These are phyloP conservation scores for Penicillium longicatenatum DNA, from an alignment of 495 filamentous ascomycete genomes.

Conservation along the genomic window DNA sequence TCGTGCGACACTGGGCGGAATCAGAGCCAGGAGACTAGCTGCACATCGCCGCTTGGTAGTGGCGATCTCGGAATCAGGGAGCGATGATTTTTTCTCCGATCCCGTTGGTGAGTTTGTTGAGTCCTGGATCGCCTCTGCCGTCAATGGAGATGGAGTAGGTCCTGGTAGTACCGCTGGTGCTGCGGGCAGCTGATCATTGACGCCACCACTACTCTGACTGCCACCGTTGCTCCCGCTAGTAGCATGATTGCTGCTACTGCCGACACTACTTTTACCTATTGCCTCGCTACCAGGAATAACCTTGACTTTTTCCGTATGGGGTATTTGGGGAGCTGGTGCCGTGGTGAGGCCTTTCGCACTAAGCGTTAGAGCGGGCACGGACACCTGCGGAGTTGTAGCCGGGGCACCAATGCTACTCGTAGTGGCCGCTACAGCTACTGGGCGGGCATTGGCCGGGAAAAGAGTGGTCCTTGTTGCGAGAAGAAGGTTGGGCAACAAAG, in stretches of 20 bases:
- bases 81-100: conserved; percentile 19
- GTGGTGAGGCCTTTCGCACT: conserved; percentile 17
- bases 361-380: conserved; percentile 30
- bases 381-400: conserved; percentile 31
- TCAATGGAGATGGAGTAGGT: not conserved
- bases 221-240: not conserved
- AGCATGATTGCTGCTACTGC: conserved; percentile 19
- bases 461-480: conserved; percentile 68
- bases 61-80: conserved; percentile 42
- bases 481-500: conserved; percentile 72
- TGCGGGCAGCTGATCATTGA: conserved; percentile 12
- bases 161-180: conserved; percentile 2
- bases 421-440: conserved; percentile 24
- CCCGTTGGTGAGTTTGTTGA: conserved; percentile 12
- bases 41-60: conserved; percentile 60
- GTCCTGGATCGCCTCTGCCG: conserved; percentile 8
- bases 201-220: conserved; percentile 13
- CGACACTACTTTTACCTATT: conserved; percentile 21
- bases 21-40: conserved; percentile 47
- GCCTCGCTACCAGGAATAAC: conserved; percentile 2
- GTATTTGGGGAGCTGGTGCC: conserved; percentile 2
- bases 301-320: conserved; percentile 11
- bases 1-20: conserved; percentile 44
- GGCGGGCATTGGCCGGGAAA: conserved; percentile 75
- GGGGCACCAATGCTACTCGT: conserved; percentile 25